Evolutionary conservation across 768 basidiomycete species (phyloP).

Genomic region (Strobilomyces confusus): DNA sequence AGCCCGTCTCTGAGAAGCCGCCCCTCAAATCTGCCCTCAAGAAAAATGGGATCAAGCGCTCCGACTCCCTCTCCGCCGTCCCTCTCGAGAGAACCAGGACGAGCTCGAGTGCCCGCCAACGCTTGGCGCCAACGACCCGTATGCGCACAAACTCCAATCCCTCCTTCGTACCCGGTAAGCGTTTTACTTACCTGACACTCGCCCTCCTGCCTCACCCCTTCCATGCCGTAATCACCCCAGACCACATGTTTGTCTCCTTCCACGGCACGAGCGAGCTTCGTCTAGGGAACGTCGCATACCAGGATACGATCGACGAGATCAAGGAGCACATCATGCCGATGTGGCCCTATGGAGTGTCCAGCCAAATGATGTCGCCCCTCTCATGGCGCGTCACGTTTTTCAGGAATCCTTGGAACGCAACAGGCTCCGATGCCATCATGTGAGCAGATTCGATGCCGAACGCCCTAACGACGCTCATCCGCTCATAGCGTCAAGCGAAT

Average conservation of each 20-base stretch:
- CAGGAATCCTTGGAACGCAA: constrained; percentile 64
- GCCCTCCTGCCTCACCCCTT: constrained; percentile 19
- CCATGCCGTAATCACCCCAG: constrained; percentile 36
- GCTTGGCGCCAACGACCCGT: constrained; percentile 31
- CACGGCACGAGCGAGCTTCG: constrained; percentile 61
- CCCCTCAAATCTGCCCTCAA: constrained; percentile 59
- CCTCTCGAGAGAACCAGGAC: constrained; percentile 40
- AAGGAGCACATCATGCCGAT: constrained; percentile 51
- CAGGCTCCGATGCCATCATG: constrained; percentile 51
- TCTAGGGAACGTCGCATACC: constrained; percentile 41
- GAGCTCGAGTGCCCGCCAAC: constrained; percentile 36
- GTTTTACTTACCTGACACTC: not conserved
- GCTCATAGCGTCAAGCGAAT: constrained; percentile 52
- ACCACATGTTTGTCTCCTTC: constrained; percentile 71
- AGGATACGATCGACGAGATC: constrained; percentile 57
- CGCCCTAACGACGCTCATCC: constrained; percentile 19
- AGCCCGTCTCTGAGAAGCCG: constrained; percentile 26
- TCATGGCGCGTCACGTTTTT: constrained; percentile 62
- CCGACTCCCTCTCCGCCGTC: constrained; percentile 20
- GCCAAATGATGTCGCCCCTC: constrained; percentile 35
- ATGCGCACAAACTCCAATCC: constrained; percentile 34
- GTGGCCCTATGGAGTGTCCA: constrained; percentile 64
- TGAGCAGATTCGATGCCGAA: constrained; percentile 29
- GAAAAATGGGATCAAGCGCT: constrained; percentile 34
- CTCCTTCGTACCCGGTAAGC: constrained; percentile 30